These are phyloP conservation scores for Wallacemonas sp. DNA, from an alignment of 208 protist genomes.

Conservation along the genomic window DNA sequence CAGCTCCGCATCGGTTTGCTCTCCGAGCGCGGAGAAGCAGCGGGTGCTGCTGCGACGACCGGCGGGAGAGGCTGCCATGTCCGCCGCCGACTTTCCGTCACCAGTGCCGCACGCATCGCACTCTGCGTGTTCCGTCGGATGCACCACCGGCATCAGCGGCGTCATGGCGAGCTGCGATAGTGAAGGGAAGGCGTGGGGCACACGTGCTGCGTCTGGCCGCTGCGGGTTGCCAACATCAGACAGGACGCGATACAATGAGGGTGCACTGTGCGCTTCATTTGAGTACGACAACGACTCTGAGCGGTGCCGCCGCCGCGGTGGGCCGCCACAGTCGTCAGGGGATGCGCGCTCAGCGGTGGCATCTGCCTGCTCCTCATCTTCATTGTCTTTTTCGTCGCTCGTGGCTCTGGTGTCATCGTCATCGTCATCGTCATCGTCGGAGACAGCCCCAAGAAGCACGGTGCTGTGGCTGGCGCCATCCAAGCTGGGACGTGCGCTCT, in stretches of 20 bases:
- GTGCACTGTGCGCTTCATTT: neutral
- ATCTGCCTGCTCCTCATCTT: conserved; percentile 18
- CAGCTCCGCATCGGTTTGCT: conserved; percentile 69
- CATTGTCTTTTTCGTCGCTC: conserved; percentile 3
- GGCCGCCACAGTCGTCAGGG: neutral
- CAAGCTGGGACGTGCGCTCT: neutral
- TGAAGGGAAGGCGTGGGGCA: neutral
- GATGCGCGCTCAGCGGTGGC: neutral
- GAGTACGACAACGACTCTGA: neutral
- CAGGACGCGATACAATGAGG: conserved; percentile 5
- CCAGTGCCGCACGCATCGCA: neutral
- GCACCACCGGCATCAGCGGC: neutral
- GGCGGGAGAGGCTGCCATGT: conserved; percentile 1
- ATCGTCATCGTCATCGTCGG: neutral
- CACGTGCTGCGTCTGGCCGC: neutral
- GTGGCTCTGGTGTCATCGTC: neutral
- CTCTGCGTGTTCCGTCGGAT: neutral
- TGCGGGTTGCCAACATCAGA: conserved; percentile 9
- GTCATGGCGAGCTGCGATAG: neutral
- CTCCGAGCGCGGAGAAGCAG: conserved; percentile 39
- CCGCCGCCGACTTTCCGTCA: neutral
- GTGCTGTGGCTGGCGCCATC: neutral
- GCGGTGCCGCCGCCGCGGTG: neutral
- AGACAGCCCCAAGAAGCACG: conserved; percentile 1
- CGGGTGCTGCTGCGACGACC: conserved; percentile 2